Evolutionary conservation across 1,284 basidiomycete species (phyloP).

Genomic region (Amylostereum chailletii): DNA sequence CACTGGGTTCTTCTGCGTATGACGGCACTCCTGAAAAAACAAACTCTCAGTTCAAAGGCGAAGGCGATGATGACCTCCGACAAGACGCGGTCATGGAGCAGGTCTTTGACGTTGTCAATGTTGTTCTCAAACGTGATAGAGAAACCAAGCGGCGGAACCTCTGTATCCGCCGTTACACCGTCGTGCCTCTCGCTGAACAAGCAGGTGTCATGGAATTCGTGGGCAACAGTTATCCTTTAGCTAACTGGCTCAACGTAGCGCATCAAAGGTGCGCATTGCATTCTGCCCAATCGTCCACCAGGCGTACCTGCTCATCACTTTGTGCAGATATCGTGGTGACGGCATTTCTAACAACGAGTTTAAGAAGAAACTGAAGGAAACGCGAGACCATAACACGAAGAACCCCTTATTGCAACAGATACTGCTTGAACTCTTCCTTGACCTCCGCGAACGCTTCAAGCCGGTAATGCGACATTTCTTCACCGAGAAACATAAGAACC

Average conservation of each 20-base stretch:
- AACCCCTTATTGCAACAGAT: slow-evolving; percentile 17
- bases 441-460: slow-evolving; percentile 50
- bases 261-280: slow-evolving; percentile 46
- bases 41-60: slow-evolving; percentile 76
- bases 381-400: slow-evolving; percentile 10
- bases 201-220: slow-evolving; percentile 93
- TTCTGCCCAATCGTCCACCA: slow-evolving; percentile 23
- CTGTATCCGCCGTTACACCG: slow-evolving; percentile 78
- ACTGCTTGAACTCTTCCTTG: slow-evolving; percentile 40
- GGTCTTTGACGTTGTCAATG: slow-evolving; percentile 88
- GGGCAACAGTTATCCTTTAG: slow-evolving; percentile 65
- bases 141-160: slow-evolving; percentile 72
- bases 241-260: slow-evolving; percentile 49
- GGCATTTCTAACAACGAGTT: slow-evolving; percentile 8
- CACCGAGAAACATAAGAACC: slow-evolving; percentile 80
- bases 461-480: slow-evolving; percentile 96
- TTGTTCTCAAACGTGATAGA: slow-evolving; percentile 65
- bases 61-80: slow-evolving; percentile 82
- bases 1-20: background rate
- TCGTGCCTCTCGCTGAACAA: slow-evolving; percentile 76
- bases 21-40: background rate
- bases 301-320: slow-evolving; percentile 15
- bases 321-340: slow-evolving; percentile 9
- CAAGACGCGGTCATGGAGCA: slow-evolving; percentile 99
- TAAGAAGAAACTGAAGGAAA: slow-evolving; percentile 1